These are phyloP conservation scores for Iris macrosiphon DNA, from an alignment of 106 monocot genomes.

Conservation along the genomic window DNA sequence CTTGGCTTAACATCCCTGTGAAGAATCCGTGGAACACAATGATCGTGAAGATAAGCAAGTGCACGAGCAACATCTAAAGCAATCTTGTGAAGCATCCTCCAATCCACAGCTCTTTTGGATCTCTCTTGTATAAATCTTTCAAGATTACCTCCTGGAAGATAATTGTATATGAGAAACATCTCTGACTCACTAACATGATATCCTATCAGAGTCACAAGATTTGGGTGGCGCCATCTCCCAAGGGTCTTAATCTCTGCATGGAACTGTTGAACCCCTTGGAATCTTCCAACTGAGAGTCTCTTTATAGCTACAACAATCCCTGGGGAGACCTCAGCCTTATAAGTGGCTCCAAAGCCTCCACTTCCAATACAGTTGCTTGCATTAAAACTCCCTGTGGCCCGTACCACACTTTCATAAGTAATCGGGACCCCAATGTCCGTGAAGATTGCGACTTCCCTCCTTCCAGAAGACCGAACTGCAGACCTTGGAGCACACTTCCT, in stretches of 20 bases:
- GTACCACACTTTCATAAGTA: slow-evolving; percentile 61
- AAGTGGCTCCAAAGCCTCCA: slow-evolving; percentile 71
- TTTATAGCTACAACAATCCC: slow-evolving; percentile 67
- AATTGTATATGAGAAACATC: slow-evolving; percentile 73
- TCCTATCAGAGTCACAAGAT: slow-evolving; percentile 65
- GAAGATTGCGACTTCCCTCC: slow-evolving; percentile 58
- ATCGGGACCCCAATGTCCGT: slow-evolving; percentile 54
- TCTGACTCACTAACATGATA: slow-evolving; percentile 68
- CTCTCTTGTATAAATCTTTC: slow-evolving; percentile 68
- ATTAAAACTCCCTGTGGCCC: slow-evolving; percentile 66
- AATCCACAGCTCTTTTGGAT: slow-evolving; percentile 44
- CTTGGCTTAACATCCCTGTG: slow-evolving; percentile 80
- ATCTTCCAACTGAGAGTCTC: slow-evolving; percentile 50
- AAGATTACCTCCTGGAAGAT: slow-evolving; percentile 56
- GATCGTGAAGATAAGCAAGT: slow-evolving; percentile 59
- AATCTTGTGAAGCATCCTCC: slow-evolving; percentile 64
- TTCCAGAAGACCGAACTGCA: slow-evolving; percentile 25
- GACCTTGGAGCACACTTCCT: slow-evolving; percentile 52
- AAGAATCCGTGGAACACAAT: slow-evolving; percentile 63
- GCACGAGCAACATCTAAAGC: slow-evolving; percentile 61
- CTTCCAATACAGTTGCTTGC: slow-evolving; percentile 71
- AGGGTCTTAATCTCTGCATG: slow-evolving; percentile 69
- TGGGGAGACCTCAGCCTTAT: slow-evolving; percentile 67
- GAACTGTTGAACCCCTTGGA: slow-evolving; percentile 60
- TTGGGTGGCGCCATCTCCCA: slow-evolving; percentile 51